phyloP scores from a whole-genome alignment of 23 red algal species.

The Gracilariopsis chorda region DNA sequence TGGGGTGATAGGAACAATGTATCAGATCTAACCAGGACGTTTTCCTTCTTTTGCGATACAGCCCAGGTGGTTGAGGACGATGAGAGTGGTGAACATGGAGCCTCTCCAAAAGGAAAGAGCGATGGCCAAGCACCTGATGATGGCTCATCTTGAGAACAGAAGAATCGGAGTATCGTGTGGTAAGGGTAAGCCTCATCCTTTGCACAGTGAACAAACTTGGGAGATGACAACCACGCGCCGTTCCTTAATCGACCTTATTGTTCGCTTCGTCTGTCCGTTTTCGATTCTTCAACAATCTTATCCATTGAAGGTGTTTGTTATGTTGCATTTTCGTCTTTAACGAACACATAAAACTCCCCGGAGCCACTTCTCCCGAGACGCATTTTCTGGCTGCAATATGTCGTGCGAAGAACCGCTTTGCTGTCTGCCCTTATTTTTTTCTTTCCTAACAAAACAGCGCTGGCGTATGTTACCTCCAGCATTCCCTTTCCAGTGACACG shows the following conservation, averaged over 20 bases:
- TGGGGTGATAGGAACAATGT: too few relatives aligned
- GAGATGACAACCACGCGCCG: too few relatives aligned
- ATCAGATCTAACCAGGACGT: neutral
- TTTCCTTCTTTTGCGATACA: neutral
- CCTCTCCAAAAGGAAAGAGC: too few relatives aligned
- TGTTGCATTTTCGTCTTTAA: neutral
- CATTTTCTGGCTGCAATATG: slow-evolving; percentile 35
- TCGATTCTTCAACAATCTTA: too few relatives aligned
- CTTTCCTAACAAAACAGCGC: slow-evolving; percentile 17
- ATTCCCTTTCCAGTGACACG: slow-evolving; percentile 18
- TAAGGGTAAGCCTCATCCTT: too few relatives aligned
- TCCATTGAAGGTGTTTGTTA: too few relatives aligned
- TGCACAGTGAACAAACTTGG: too few relatives aligned
- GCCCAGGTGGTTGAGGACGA: neutral
- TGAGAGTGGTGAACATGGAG: neutral
- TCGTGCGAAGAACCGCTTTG: slow-evolving; percentile 47
- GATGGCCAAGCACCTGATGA: too few relatives aligned
- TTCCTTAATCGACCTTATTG: too few relatives aligned
- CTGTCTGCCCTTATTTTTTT: slow-evolving; percentile 43
- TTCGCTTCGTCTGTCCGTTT: too few relatives aligned
- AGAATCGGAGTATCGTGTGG: too few relatives aligned
- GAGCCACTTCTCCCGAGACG: slow-evolving; percentile 41
- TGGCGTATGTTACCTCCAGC: slow-evolving; percentile 55
- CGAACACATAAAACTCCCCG: slow-evolving; percentile 56
- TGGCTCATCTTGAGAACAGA: too few relatives aligned